These are phyloP conservation scores for Cladosporium cucumerinum DNA, from an alignment of 2,329 filamentous ascomycete species.

Conservation along the genomic window DNA sequence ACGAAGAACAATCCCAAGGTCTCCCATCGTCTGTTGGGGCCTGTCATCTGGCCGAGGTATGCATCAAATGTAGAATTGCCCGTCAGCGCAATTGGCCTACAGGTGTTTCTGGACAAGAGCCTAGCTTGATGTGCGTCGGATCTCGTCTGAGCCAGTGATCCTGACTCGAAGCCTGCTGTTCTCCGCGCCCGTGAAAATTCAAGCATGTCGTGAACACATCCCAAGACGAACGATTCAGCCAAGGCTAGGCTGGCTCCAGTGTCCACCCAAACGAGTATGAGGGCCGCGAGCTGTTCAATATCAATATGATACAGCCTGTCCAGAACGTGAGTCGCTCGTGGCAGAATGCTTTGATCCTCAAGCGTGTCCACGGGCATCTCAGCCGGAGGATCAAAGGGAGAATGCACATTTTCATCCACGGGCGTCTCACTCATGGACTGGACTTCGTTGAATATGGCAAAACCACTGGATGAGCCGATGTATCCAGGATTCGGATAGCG, in stretches of 20 bases:
- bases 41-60: slow-evolving; percentile 10
- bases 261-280: slow-evolving; percentile 28
- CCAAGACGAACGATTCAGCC: slow-evolving; percentile 24
- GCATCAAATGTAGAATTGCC: slow-evolving; percentile 8
- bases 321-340: slow-evolving; percentile 3
- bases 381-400: not conserved
- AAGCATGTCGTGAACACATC: slow-evolving; percentile 26
- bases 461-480: slow-evolving; percentile 33
- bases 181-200: slow-evolving; percentile 8
- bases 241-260: slow-evolving; percentile 30
- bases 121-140: not conserved
- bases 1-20: slow-evolving; percentile 41
- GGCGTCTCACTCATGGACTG: slow-evolving; percentile 21
- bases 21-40: slow-evolving; percentile 37
- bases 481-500: slow-evolving; percentile 37
- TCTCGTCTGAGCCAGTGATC: slow-evolving; percentile 4
- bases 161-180: slow-evolving; percentile 13
- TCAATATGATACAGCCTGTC: slow-evolving; percentile 8
- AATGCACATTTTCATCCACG: not conserved
- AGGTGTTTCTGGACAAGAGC: slow-evolving; percentile 4
- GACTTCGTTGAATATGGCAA: slow-evolving; percentile 34
- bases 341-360: slow-evolving; percentile 3
- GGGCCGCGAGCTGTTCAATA: slow-evolving; percentile 19
- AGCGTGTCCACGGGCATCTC: not conserved
- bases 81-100: not conserved